Evolutionary conservation across 2,329 filamentous ascomycete genomes (phyloP), one percentile per base, ranked within the genome.

Genomic region (Pseudofabraea citricarpa): DNA sequence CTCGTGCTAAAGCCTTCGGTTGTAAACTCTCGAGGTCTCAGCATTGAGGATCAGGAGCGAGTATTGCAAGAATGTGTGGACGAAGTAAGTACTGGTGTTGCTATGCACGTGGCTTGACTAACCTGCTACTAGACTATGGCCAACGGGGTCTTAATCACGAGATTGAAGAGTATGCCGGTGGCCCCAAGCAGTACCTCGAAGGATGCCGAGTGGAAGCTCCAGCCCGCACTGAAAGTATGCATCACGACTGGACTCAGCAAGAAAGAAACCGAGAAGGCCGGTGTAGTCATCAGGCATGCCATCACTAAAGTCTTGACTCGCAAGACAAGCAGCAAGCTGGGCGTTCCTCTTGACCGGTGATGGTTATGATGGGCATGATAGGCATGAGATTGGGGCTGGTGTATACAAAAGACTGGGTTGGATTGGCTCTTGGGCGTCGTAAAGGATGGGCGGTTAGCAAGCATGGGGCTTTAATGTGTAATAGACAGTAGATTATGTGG

Each of bases 211-310:
- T 87, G 85, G 71, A 76, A 79, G 47, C 73, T 83, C n/a, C 75
- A 79, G 54, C 88, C 93, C 8, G 88, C 89, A 1, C 74, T 98
- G 49, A 96, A 97, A 68, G 79, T 97, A 10, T 97, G 91, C 61
- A 74, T 96, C 42, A 95, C 90, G 0, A 87, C 80, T 5, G 93
- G 87, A 2, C 70, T 98, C 49, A 86, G 87, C 19, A 94, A 87
- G 72, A 96, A 95, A 70, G 93, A 98, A 64, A 86, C 90, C 43
- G 94, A 98, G 69, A 95, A 94, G 72, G 89, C 93, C 1, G 93
- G 90, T 12, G 81, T 84, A 6, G 83, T 79, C 8, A 90, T 98
- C 54, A 77, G 91, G 47, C 90, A 96, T 67, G 91, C 93, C 12
- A 87, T 97, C 53, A 95, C 90, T 40, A 96, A 95, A 69, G 81